Evolutionary conservation across 805 yeast species (phyloP), one percentile per base, ranked within the genome.

Genomic region (Maudiozyma pseudohumilis): DNA sequence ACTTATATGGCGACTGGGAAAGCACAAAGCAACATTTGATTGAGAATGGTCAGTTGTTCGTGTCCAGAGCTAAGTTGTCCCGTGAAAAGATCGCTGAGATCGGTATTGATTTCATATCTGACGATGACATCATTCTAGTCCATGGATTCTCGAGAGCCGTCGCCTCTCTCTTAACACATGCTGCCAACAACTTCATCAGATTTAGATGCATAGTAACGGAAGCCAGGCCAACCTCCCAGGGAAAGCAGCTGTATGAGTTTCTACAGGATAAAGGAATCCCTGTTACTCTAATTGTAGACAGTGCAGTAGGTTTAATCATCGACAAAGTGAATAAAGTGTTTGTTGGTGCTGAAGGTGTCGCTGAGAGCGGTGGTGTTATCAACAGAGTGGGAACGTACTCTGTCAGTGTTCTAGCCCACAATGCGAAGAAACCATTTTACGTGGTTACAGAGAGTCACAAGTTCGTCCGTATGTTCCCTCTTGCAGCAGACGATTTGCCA

Each of bases 291-390:
- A 83, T 92, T 35, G 88, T 85, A 13, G 99, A 92, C 56, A 77
- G 86, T 38, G 94, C 95, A 6, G 96, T 89, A 11, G 97, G 97
- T 0, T 86, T 78, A 48, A 85, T 87, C 27, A 78, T 92, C 41
- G 88, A 86, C 58, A 82, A 83, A 58, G 87, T 88, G 11, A 94
- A 89, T 63, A 89, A 92, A 60, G 83, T 92, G 4, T 73, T 92
- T 46, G 92, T 92, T 47, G 99, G 99, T 39, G 98, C 98, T 1
- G 98, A 92, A 62, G 99, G 99, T 48, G 99, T 92, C 3, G 95
- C 95, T 3, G 99, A 92, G 65, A 81, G 94, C 57, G 99, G 99
- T 40, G 99, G 99, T 24, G 86, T 94, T 34, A 89, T 92, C 48
- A 92, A 92, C 61, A 88, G 83, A 48, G 79, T 92, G 44, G 99